Percentiles rank a stretch among this genome's conserved stretches.
These are phyloP conservation scores for Termitomyces sp. DNA, from an alignment of 768 basidiomycete genomes.

Conservation along the genomic window DNA sequence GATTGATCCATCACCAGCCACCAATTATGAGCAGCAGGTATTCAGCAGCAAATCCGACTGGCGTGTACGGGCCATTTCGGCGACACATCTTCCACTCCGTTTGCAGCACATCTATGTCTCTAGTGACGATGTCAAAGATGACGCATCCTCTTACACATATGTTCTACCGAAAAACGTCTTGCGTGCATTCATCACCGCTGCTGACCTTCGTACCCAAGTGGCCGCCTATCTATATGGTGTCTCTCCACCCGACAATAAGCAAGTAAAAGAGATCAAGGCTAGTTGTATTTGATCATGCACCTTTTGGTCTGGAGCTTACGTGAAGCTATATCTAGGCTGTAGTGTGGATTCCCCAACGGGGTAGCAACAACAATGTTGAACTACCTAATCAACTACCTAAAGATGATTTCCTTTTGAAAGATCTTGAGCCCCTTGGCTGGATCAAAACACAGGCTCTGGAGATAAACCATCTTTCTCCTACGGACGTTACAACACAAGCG, in stretches of 20 bases:
- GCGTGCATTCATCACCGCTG: conserved; percentile 86
- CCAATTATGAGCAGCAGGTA: conserved; percentile 97
- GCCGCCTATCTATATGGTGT: conserved; percentile 91
- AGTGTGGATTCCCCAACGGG: conserved; percentile 96
- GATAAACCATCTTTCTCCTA: conserved; percentile 86
- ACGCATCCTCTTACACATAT: conserved; percentile 90
- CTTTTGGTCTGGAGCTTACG: background rate
- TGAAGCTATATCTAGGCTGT: conserved; percentile 47
- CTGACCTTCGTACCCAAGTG: conserved; percentile 94
- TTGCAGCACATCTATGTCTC: conserved; percentile 99
- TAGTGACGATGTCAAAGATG: conserved; percentile 98
- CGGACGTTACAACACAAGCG: conserved; percentile 90
- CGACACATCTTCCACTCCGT: conserved; percentile 93
- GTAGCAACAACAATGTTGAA: conserved; percentile 92
- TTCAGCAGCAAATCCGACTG: conserved; percentile 99
- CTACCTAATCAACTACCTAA: conserved; percentile 85
- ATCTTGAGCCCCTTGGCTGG: conserved; percentile 93
- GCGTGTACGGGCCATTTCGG: conserved; percentile 97
- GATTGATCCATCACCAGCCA: conserved; percentile 42
- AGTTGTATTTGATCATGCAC: background rate
- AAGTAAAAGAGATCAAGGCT: conserved; percentile 96
- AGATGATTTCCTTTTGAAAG: conserved; percentile 93
- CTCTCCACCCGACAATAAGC: conserved; percentile 93
- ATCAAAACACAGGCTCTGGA: conserved; percentile 96
- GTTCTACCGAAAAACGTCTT: conserved; percentile 97